Conservation (phyloP, 1,139 yeast species). For the Hyphopichia pseudoburtonii region DNA sequence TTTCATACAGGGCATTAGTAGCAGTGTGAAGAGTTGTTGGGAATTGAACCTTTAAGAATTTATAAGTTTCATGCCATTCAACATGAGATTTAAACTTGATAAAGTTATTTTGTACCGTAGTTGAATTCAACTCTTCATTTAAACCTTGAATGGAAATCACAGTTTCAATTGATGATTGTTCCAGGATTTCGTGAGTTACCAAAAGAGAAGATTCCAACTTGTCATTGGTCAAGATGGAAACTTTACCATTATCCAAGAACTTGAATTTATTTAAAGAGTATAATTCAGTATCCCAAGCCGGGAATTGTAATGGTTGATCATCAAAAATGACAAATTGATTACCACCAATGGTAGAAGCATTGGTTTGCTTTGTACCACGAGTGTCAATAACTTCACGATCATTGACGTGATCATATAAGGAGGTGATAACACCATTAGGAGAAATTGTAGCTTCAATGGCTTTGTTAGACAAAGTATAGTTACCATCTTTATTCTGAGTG, state of each 20-base stretch:
- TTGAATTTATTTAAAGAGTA: slow-evolving; percentile 72
- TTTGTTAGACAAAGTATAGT: slow-evolving; percentile 57
- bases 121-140: slow-evolving; percentile 15
- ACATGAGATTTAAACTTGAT: slow-evolving; percentile 64
- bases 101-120: slow-evolving; percentile 34
- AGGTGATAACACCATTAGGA: slow-evolving; percentile 61
- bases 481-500: slow-evolving; percentile 33
- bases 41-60: slow-evolving; percentile 90
- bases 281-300: slow-evolving; percentile 97
- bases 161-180: slow-evolving; percentile 60
- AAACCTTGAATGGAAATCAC: slow-evolving; percentile 70
- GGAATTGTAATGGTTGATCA: slow-evolving; percentile 87
- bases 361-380: slow-evolving; percentile 46
- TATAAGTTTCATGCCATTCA: slow-evolving; percentile 84
- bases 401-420: slow-evolving; percentile 61
- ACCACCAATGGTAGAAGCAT: slow-evolving; percentile 53
- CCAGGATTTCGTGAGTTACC: slow-evolving; percentile 59
- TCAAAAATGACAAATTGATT: slow-evolving; percentile 80
- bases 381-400: slow-evolving; percentile 69
- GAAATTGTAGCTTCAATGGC: slow-evolving; percentile 58
- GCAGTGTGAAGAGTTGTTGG: slow-evolving; percentile 82
- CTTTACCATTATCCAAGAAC: slow-evolving; percentile 43
- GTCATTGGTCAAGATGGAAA: slow-evolving; percentile 53
- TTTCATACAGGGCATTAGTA: slow-evolving; percentile 75
- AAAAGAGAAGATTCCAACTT: slow-evolving; percentile 62